A percentile compares a stretch with the other conserved stretches of the same genome.
phyloP scores from a whole-genome alignment of 2,329 filamentous ascomycete species.

The Dactylellina cionopaga region DNA sequence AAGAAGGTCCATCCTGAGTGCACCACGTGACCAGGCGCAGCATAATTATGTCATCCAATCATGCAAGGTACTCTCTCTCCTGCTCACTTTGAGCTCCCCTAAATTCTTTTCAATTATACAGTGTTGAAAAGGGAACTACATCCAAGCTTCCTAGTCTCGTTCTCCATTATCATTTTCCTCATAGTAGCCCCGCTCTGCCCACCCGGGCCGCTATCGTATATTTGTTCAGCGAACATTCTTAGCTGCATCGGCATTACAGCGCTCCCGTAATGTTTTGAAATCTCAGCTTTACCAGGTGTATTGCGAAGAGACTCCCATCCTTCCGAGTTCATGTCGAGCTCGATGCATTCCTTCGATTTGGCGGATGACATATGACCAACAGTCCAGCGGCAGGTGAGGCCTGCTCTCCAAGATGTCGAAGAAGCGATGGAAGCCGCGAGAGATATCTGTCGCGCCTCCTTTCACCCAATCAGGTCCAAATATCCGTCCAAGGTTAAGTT shows the following conservation, averaged over 20 bases:
- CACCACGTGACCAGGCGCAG: too few species aligned
- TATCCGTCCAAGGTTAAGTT: slow-evolving; percentile 56
- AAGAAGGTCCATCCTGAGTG: too few species aligned
- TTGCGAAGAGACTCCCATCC: slow-evolving; percentile 58
- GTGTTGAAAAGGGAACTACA: too few species aligned
- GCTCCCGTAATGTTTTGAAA: slow-evolving; percentile 64
- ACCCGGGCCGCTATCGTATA: slow-evolving; percentile 59
- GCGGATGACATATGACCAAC: slow-evolving; percentile 63
- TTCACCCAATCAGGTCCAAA: slow-evolving; percentile 59
- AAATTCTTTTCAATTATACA: too few species aligned
- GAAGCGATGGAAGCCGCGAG: slow-evolving; percentile 61
- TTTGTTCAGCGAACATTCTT: slow-evolving; percentile 63
- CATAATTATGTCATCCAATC: too few species aligned
- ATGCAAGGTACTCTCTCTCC: too few species aligned
- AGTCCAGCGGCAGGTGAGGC: slow-evolving; percentile 61
- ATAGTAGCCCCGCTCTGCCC: slow-evolving; percentile 56
- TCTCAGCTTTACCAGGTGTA: slow-evolving; percentile 59
- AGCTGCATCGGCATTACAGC: slow-evolving; percentile 65
- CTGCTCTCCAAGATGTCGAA: slow-evolving; percentile 57
- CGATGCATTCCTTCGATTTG: slow-evolving; percentile 61
- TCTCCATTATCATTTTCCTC: slow-evolving; percentile 53
- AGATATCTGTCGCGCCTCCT: slow-evolving; percentile 53
- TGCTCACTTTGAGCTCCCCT: too few species aligned
- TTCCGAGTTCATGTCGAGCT: slow-evolving; percentile 57
- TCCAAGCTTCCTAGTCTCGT: slow-evolving; percentile 12